These are phyloP conservation scores for Dactylellina drechsleri DNA, from an alignment of 2,329 filamentous ascomycete species.

Conservation along the genomic window DNA sequence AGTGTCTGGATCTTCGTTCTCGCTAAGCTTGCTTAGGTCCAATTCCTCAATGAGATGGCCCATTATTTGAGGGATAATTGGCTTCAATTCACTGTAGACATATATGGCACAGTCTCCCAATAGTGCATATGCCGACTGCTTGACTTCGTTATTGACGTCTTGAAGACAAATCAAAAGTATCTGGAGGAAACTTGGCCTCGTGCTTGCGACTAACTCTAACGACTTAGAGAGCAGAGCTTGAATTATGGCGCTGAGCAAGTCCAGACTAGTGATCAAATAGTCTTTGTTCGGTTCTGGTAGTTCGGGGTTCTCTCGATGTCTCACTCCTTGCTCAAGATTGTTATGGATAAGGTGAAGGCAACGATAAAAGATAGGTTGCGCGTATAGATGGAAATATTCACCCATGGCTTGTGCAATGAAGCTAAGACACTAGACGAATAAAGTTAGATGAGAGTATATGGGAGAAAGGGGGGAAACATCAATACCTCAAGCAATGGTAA, in stretches of 20 bases:
- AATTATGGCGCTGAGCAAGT: conserved; percentile 90
- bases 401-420: conserved; percentile 91
- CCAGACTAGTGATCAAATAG: conserved; percentile 93
- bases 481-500: conserved; percentile 83
- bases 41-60: conserved; percentile 87
- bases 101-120: conserved; percentile 95
- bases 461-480: not conserved
- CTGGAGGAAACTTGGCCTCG: conserved; percentile 87
- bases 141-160: conserved; percentile 87
- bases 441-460: conserved; percentile 3
- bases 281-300: conserved; percentile 80
- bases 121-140: conserved; percentile 93
- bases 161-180: conserved; percentile 89
- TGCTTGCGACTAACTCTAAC: conserved; percentile 77
- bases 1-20: conserved; percentile 82
- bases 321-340: conserved; percentile 83
- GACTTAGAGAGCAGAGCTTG: conserved; percentile 82
- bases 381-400: conserved; percentile 82
- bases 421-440: conserved; percentile 73
- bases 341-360: conserved; percentile 91
- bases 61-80: conserved; percentile 77
- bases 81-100: conserved; percentile 82
- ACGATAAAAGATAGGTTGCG: conserved; percentile 83
- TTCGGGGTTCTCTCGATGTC: conserved; percentile 71
- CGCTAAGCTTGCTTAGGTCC: conserved; percentile 69